phyloP scores from a whole-genome alignment of 768 basidiomycete genomes.

The Saitozyma podzolica region DNA sequence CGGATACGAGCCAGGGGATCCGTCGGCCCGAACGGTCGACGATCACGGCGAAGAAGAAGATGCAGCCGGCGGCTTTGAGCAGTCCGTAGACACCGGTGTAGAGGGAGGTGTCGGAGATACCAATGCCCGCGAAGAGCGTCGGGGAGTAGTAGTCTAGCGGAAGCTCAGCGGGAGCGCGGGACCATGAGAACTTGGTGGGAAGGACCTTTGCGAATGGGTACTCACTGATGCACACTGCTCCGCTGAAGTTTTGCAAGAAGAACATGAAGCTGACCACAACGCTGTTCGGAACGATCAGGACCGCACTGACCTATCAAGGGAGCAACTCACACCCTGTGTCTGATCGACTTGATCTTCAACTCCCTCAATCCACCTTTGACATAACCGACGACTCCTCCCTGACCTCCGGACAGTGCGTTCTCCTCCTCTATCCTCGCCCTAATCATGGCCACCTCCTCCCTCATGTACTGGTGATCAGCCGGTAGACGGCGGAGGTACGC shows the following conservation, averaged over 20 bases:
- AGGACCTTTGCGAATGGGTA: not conserved
- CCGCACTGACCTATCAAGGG: not conserved
- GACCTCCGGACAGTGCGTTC: conserved; percentile 16
- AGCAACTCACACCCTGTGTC: conserved; percentile 30
- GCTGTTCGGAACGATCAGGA: conserved; percentile 1
- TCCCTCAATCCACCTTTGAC: conserved; percentile 27
- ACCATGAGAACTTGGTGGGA: not conserved
- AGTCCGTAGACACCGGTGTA: conserved; percentile 61
- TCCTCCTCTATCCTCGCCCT: conserved; percentile 28
- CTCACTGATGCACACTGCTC: conserved; percentile 55
- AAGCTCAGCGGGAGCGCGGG: too few species aligned
- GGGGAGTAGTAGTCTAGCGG: conserved; percentile 54
- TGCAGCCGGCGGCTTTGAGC: conserved; percentile 49
- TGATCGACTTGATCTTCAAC: conserved; percentile 14
- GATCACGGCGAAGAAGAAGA: conserved; percentile 28
- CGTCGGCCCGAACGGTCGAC: conserved; percentile 55
- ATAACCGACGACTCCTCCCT: conserved; percentile 26
- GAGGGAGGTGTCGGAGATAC: conserved; percentile 53
- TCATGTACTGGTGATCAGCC: conserved; percentile 41
- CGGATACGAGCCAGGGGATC: conserved; percentile 55
- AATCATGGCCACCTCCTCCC: conserved; percentile 28
- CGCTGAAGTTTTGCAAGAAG: conserved; percentile 44
- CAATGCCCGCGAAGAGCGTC: conserved; percentile 59
- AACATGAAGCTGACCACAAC: conserved; percentile 22
- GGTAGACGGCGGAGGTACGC: conserved; percentile 47